Percentiles rank a stretch among this genome's conserved stretches.
These are phyloP conservation scores for Dictyostelium brefeldianum DNA, from an alignment of 78 protist genomes.

Conservation along the genomic window DNA sequence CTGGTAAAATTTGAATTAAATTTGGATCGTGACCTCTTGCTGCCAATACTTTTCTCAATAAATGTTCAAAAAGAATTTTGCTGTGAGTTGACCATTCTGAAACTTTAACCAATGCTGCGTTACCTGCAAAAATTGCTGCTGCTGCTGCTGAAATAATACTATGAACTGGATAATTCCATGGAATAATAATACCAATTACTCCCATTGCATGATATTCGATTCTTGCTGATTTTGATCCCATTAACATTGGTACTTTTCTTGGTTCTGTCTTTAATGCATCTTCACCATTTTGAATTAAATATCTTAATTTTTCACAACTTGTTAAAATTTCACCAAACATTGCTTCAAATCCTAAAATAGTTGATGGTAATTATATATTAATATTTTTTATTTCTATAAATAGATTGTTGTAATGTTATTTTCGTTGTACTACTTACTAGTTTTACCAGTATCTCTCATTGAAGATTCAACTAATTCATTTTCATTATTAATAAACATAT, in stretches of 20 bases:
- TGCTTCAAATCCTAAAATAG: constrained; percentile 90
- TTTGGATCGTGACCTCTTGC: constrained; percentile 75
- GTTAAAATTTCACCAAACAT: constrained; percentile 86
- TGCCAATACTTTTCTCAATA: constrained; percentile 75
- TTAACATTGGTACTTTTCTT: constrained; percentile 79
- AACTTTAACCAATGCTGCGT: constrained; percentile 83
- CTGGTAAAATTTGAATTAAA: constrained; percentile 84
- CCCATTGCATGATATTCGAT: constrained; percentile 77
- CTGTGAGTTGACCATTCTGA: constrained; percentile 87
- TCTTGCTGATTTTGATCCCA: constrained; percentile 81
- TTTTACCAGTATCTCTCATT: constrained; percentile 89
- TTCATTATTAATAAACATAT: constrained; percentile 80
- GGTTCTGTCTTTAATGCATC: constrained; percentile 73
- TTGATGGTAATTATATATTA: too few species aligned
- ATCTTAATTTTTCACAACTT: constrained; percentile 87
- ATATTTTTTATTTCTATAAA: not conserved
- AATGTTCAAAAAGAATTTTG: constrained; percentile 51
- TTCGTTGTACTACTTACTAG: constrained; percentile 54
- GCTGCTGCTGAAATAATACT: constrained; percentile 83
- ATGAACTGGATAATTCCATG: constrained; percentile 91
- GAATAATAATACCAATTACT: constrained; percentile 81
- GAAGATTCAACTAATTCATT: constrained; percentile 74
- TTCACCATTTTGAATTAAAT: constrained; percentile 84
- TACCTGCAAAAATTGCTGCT: constrained; percentile 89
- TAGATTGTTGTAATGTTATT: not conserved